Evolutionary conservation across 2,329 filamentous ascomycete species (phyloP), one percentile per base, ranked within the genome.

Genomic region (Penicillium hordei): DNA sequence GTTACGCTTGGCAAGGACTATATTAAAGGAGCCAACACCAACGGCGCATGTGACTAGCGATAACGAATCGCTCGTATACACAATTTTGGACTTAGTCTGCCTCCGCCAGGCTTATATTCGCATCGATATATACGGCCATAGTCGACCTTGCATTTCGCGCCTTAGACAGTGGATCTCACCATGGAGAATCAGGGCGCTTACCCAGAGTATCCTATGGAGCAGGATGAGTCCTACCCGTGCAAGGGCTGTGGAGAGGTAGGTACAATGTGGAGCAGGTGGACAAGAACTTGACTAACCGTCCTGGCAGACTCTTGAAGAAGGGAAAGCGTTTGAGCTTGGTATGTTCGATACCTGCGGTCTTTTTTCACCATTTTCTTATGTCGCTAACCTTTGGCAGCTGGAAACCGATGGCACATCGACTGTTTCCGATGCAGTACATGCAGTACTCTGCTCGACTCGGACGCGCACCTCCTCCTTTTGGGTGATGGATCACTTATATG

Each of bases 381-480:
- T 29, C 53, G 45, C 58, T 60, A 65, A 64, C 74, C 72, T 59
- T 70, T 65, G 59, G 56, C 68, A 96, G 93, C 93, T 75, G 93
- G 93, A 63, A 94, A 96, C 76, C 86, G 93, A 83, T 97, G 93
- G 94, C 94, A 99, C 82, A 90, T 99, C 71, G 90, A 97, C 79
- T 99, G 94, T 81, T 99, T 99, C 79, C 89, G 93, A 73, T 97
- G 93, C 83, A 94, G 96, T 76, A 95, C 90, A 55, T 99, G 93
- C 82, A 86, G 87, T 71, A 97, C 93, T 60, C 87, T 97, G 57
- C 91, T 99, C 78, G 94, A 99, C 79, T 97, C 94, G 61, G 93
- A 99, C 73, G 94, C 94, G 68, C 97, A 97, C 77, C 88, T 99
- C 49, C 87, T 99, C 51, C 89, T 99, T 27, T 90, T 99, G 62